Percentiles rank a stretch among this genome's conserved stretches.
These are phyloP conservation scores for Eruca vesicaria DNA, from an alignment of 441 rosid genomes.

Conservation along the genomic window DNA sequence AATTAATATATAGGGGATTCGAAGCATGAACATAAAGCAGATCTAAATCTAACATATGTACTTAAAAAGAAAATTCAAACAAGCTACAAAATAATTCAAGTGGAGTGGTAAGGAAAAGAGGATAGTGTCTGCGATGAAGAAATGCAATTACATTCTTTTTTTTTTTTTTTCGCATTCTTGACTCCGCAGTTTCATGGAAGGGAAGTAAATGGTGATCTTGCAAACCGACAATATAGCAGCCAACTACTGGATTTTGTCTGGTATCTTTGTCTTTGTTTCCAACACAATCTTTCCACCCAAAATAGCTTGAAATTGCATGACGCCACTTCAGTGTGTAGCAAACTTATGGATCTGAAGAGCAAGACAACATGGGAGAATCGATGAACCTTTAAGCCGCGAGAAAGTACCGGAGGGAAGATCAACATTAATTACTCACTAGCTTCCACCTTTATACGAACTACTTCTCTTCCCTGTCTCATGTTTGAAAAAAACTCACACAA, in stretches of 20 bases:
- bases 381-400: neutral
- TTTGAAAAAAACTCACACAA: neutral
- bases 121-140: neutral
- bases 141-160: neutral
- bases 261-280: neutral
- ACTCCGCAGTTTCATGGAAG: neutral
- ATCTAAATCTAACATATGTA: neutral
- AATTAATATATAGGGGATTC: too few relatives aligned
- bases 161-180: too few relatives aligned
- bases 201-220: neutral
- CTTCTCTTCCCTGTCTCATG: neutral
- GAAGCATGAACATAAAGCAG: neutral
- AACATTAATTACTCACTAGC: neutral
- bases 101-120: neutral
- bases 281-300: neutral
- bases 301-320: neutral
- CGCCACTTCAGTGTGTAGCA: neutral
- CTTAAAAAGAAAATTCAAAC: neutral
- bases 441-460: neutral
- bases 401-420: neutral
- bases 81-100: neutral
- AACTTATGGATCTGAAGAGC: neutral
- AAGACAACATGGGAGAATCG: neutral
- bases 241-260: neutral
- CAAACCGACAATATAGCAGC: neutral